Conservation (phyloP, 208 protist genomes). For the Acanthamoeba royreba region DNA sequence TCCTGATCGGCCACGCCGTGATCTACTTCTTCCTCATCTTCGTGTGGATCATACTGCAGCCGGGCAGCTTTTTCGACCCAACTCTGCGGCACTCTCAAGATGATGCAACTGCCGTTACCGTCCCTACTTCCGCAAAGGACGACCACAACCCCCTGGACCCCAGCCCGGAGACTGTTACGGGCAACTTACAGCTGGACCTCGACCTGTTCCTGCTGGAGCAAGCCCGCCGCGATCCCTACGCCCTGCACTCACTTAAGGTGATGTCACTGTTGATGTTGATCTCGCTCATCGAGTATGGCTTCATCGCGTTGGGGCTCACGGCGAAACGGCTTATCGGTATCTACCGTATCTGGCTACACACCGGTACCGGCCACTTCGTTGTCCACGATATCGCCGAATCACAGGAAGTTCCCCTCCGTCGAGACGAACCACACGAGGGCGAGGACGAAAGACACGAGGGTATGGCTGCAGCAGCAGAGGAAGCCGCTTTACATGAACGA, state of each 20-base stretch:
- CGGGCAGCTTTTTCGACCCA: background rate
- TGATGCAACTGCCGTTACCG: background rate
- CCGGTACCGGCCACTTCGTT: background rate
- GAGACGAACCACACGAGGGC: background rate
- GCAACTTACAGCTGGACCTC: background rate
- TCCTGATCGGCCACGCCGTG: background rate
- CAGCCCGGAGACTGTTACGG: too few species aligned
- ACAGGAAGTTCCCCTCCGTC: background rate
- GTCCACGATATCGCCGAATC: background rate
- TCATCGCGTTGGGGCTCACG: background rate
- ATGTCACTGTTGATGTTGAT: background rate
- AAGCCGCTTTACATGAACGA: too few species aligned
- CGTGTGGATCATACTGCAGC: background rate
- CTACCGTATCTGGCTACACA: conserved; percentile 4
- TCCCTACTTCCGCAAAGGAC: background rate
- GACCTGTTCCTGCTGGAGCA: background rate
- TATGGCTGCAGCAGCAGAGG: background rate
- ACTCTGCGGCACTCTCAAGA: background rate
- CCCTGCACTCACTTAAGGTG: background rate
- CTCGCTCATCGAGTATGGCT: background rate
- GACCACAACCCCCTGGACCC: background rate
- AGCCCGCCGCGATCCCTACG: background rate
- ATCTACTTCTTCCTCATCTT: background rate
- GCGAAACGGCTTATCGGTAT: background rate
- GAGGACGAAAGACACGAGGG: too few species aligned